Conservation (phyloP, 306 rosid species). For the Rosa multiflora region DNA sequence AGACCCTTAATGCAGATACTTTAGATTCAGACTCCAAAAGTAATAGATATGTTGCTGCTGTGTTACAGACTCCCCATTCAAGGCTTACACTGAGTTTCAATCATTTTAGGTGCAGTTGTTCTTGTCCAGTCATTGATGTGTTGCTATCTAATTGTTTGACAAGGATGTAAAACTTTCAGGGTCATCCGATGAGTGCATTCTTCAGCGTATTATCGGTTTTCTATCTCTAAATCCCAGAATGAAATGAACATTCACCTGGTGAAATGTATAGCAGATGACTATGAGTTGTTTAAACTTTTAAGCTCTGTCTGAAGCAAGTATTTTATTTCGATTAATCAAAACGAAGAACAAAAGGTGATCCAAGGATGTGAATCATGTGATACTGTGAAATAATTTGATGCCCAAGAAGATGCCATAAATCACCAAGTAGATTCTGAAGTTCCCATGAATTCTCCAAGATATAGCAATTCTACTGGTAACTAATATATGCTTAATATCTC, state of each 20-base stretch:
- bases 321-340: background rate
- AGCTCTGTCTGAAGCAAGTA: background rate
- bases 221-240: background rate
- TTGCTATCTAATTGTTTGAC: background rate
- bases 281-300: background rate
- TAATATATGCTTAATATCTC: background rate
- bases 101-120: conserved; percentile 3
- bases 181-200: background rate
- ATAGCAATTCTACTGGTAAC: background rate
- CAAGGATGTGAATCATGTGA: background rate
- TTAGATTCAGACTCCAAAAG: background rate
- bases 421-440: background rate
- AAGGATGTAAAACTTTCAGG: background rate
- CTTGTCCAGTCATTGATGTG: background rate
- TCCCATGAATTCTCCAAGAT: background rate
- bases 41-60: background rate
- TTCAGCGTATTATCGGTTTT: conserved; percentile 1
- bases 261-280: background rate
- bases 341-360: background rate
- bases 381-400: background rate
- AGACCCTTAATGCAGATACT: conserved; percentile 38
- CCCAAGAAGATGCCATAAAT: background rate
- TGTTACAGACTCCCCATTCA: background rate
- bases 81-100: background rate
- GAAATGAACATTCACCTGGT: background rate